These are phyloP conservation scores for Pseudovirgaria hyperparasitica DNA, from an alignment of 2,329 filamentous ascomycete genomes.

Conservation along the genomic window DNA sequence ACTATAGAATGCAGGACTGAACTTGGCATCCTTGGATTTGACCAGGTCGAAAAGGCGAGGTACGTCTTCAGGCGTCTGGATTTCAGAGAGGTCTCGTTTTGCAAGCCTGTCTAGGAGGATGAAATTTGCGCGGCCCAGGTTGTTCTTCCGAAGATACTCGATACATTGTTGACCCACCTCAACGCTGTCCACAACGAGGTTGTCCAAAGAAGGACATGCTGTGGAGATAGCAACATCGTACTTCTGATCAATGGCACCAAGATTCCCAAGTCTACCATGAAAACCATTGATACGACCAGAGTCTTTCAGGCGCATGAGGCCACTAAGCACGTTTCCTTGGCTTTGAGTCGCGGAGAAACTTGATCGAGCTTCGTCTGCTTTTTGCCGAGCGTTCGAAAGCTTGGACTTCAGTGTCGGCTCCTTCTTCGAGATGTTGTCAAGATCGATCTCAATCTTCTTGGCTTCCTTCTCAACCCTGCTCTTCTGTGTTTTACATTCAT, in stretches of 20 bases:
- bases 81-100: slow-evolving; percentile 60
- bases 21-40: slow-evolving; percentile 74
- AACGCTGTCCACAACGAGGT: slow-evolving; percentile 93
- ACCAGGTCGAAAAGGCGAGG: slow-evolving; percentile 89
- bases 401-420: slow-evolving; percentile 75
- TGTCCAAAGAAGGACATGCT: slow-evolving; percentile 80
- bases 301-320: slow-evolving; percentile 87
- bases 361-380: slow-evolving; percentile 88
- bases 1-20: slow-evolving; percentile 86
- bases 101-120: slow-evolving; percentile 87
- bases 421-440: slow-evolving; percentile 58
- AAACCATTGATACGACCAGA: slow-evolving; percentile 96
- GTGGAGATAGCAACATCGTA: slow-evolving; percentile 99
- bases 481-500: slow-evolving; percentile 63
- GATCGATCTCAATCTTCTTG: slow-evolving; percentile 55
- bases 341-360: slow-evolving; percentile 84
- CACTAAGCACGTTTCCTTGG: slow-evolving; percentile 81
- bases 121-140: slow-evolving; percentile 91
- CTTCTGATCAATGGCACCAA: slow-evolving; percentile 83
- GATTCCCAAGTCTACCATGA: slow-evolving; percentile 84
- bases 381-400: slow-evolving; percentile 81
- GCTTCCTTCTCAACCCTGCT: slow-evolving; percentile 61
- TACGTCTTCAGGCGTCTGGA: slow-evolving; percentile 83
- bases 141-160: slow-evolving; percentile 93
- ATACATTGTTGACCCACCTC: slow-evolving; percentile 97